These are phyloP conservation scores for Opeltia flavorubescens DNA, from an alignment of 495 filamentous ascomycete genomes.

Conservation along the genomic window DNA sequence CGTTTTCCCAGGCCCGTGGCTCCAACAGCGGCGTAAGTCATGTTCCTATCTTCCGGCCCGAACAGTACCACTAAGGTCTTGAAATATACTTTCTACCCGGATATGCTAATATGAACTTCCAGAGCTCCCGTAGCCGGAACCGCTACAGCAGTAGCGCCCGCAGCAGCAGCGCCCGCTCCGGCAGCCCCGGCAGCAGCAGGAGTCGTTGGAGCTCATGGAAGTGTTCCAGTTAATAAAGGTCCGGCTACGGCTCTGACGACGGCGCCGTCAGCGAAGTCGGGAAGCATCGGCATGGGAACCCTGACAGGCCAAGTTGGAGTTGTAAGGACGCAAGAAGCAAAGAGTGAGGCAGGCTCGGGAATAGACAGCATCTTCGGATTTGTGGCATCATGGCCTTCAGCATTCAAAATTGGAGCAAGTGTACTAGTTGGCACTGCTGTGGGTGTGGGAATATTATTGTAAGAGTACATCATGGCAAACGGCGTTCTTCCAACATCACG, in stretches of 20 bases:
- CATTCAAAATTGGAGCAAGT: background rate
- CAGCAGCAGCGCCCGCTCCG: conserved; percentile 4
- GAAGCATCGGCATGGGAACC: conserved; percentile 16
- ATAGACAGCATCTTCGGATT: background rate
- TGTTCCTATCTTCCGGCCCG: too few species aligned
- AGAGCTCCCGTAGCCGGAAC: background rate
- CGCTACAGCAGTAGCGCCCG: conserved; percentile 4
- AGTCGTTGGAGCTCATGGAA: background rate
- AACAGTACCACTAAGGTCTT: too few species aligned
- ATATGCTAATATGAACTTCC: background rate
- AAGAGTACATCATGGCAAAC: background rate
- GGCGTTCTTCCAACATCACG: too few species aligned
- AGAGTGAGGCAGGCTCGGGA: conserved; percentile 6
- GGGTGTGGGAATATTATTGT: background rate
- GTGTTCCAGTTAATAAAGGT: background rate
- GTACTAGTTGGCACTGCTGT: background rate
- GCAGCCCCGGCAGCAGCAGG: conserved; percentile 3
- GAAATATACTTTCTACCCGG: background rate
- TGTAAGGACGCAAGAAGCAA: conserved; percentile 12
- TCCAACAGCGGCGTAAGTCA: background rate
- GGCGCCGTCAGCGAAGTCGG: conserved; percentile 9
- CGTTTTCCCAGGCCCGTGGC: too few species aligned
- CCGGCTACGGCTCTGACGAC: background rate
- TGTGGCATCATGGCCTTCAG: background rate
- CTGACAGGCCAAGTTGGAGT: conserved; percentile 15